Conservation (phyloP, 352 stramenopile species). For the Pythium coloratum region DNA sequence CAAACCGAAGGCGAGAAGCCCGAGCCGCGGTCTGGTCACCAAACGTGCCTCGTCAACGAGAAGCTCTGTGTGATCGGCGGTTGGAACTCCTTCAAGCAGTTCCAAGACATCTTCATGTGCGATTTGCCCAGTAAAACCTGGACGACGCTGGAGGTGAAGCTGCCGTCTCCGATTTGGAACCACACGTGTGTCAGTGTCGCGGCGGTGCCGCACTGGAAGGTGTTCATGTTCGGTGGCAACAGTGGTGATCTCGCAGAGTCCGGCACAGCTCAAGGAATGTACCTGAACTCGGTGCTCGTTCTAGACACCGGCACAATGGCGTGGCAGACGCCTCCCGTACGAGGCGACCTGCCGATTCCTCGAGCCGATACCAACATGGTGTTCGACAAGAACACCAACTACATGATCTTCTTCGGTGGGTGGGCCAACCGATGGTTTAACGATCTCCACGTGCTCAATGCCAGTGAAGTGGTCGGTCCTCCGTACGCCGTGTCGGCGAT, state of each 20-base stretch:
- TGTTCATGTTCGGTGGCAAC: slow-evolving; percentile 98
- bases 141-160: slow-evolving; percentile 59
- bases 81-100: slow-evolving; percentile 96
- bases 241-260: slow-evolving; percentile 91
- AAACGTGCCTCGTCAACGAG: slow-evolving; percentile 88
- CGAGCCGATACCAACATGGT: slow-evolving; percentile 93
- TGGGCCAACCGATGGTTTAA: slow-evolving; percentile 97
- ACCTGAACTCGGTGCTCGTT: slow-evolving; percentile 89
- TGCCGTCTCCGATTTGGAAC: slow-evolving; percentile 90
- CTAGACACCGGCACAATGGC: slow-evolving; percentile 91
- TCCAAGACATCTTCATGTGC: slow-evolving; percentile 95
- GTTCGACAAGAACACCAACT: slow-evolving; percentile 90
- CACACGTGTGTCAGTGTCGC: slow-evolving; percentile 92
- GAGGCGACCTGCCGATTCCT: slow-evolving; percentile 80
- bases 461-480: slow-evolving; percentile 94
- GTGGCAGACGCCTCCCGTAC: slow-evolving; percentile 62
- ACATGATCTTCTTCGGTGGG: slow-evolving; percentile 94
- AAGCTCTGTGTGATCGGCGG: slow-evolving; percentile 94
- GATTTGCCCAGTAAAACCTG: slow-evolving; percentile 87
- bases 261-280: slow-evolving; percentile 83
- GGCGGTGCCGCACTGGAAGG: slow-evolving; percentile 96
- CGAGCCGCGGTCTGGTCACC: slow-evolving; percentile 92
- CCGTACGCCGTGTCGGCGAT: slow-evolving; percentile 94
- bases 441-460: slow-evolving; percentile 92
- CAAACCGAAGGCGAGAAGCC: slow-evolving; percentile 88